Conservation (phyloP, 139 green algal species). For the Closterium sp. region DNA sequence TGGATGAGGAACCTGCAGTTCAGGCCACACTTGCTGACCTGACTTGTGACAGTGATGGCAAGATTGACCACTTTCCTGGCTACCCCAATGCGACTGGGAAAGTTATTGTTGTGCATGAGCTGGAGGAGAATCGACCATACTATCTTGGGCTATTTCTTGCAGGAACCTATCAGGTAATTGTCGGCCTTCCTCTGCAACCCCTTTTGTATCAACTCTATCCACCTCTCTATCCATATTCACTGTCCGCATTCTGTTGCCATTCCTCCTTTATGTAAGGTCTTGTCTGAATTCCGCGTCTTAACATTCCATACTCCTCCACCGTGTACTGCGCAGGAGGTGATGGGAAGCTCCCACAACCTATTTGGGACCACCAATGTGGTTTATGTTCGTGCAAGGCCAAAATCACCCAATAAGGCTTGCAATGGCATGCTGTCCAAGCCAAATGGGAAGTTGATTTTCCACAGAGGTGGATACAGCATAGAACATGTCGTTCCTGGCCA, state of each 20-base stretch:
- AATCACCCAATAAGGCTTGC: background rate
- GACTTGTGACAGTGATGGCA: slow-evolving; percentile 70
- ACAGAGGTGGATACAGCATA: slow-evolving; percentile 31
- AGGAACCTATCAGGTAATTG: slow-evolving; percentile 52
- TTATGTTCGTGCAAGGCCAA: slow-evolving; percentile 24
- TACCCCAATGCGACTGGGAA: slow-evolving; percentile 8
- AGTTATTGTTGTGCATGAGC: slow-evolving; percentile 58
- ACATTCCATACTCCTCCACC: background rate
- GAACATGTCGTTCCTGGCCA: slow-evolving; percentile 41
- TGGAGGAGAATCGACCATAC: slow-evolving; percentile 54
- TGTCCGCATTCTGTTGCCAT: background rate
- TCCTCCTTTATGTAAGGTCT: background rate
- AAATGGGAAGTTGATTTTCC: background rate
- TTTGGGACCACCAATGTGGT: slow-evolving; percentile 65
- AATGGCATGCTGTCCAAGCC: background rate
- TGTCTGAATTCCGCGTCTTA: background rate
- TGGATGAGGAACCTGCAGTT: slow-evolving; percentile 60
- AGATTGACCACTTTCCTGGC: slow-evolving; percentile 47
- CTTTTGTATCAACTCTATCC: background rate
- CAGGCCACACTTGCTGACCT: slow-evolving; percentile 63
- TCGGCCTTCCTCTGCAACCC: background rate
- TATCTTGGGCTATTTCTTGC: slow-evolving; percentile 62
- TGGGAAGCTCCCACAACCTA: slow-evolving; percentile 70
- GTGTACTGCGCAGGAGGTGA: slow-evolving; percentile 58
- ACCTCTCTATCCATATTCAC: background rate